phyloP scores from a whole-genome alignment of 176 grass and related monocot species.

The Rhynchospora breviuscula region DNA sequence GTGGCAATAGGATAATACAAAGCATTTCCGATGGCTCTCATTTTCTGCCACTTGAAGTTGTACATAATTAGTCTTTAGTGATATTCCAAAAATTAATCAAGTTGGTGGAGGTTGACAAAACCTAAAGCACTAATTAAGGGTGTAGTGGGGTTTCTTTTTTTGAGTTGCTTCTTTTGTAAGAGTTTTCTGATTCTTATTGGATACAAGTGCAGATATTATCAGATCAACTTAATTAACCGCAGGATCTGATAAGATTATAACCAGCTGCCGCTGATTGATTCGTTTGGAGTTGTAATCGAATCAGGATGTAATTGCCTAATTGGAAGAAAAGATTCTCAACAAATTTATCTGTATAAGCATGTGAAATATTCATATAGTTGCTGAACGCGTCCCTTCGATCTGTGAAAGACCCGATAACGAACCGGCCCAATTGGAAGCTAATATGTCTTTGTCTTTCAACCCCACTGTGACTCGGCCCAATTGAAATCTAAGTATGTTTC shows the following conservation, averaged over 20 bases:
- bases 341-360: neutral
- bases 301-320: too few relatives aligned
- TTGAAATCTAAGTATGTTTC: too few relatives aligned
- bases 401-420: too few relatives aligned
- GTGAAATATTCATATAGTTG: too few relatives aligned
- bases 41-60: conserved; percentile 15
- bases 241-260: neutral
- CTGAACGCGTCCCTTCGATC: too few relatives aligned
- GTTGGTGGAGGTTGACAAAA: conserved; percentile 26
- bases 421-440: too few relatives aligned
- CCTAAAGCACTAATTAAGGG: conserved; percentile 12
- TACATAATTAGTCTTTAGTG: neutral
- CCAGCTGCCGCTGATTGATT: neutral
- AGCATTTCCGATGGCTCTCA: conserved; percentile 9
- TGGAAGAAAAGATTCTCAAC: neutral
- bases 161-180: conserved; percentile 8
- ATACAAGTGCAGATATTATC: neutral
- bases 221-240: neutral
- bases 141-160: conserved; percentile 3
- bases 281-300: neutral
- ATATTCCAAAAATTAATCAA: conserved; percentile 11
- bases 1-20: conserved; percentile 22
- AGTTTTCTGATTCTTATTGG: neutral
- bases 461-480: too few relatives aligned
- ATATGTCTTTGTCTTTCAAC: too few relatives aligned